Evolutionary conservation across 345 rosid genomes (phyloP).

Genomic region (Conringia planisiliqua): DNA sequence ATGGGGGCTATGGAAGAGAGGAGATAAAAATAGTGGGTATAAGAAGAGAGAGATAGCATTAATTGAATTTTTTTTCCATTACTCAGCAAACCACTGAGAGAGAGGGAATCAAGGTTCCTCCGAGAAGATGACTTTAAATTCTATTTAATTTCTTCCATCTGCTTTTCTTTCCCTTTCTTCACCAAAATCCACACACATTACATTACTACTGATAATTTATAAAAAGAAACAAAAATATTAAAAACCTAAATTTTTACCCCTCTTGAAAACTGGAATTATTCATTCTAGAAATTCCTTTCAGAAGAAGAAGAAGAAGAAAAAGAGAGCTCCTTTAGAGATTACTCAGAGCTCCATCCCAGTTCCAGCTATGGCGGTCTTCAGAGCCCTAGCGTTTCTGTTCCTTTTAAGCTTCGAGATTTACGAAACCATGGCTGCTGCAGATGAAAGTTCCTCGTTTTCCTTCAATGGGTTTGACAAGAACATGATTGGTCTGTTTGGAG

Average conservation of each 20-base stretch:
- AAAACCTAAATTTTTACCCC: background rate
- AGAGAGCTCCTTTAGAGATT: constrained; percentile 6
- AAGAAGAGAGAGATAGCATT: constrained; percentile 30
- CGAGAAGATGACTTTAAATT: constrained; percentile 42
- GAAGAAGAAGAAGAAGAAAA: background rate
- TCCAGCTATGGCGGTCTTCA: constrained; percentile 38
- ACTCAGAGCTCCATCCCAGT: constrained; percentile 21
- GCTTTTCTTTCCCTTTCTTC: background rate
- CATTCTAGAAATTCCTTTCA: constrained; percentile 23
- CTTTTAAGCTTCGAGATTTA: constrained; percentile 36
- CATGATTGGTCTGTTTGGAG: constrained; percentile 51
- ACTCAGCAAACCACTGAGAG: constrained; percentile 26
- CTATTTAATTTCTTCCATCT: constrained; percentile 14
- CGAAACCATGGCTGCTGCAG: constrained; percentile 24
- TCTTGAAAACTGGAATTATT: constrained; percentile 8
- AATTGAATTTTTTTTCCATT: constrained; percentile 8
- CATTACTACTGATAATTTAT: background rate
- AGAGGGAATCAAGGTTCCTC: constrained; percentile 40
- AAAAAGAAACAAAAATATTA: background rate
- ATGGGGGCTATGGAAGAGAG: constrained; percentile 19
- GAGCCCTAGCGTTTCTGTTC: constrained; percentile 32
- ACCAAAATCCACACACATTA: constrained; percentile 12
- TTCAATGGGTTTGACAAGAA: constrained; percentile 47
- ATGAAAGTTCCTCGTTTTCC: constrained; percentile 45
- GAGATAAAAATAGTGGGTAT: constrained; percentile 14